These are phyloP conservation scores for Geotrichum bryndzae DNA, from an alignment of 1,139 yeast species.

Conservation along the genomic window DNA sequence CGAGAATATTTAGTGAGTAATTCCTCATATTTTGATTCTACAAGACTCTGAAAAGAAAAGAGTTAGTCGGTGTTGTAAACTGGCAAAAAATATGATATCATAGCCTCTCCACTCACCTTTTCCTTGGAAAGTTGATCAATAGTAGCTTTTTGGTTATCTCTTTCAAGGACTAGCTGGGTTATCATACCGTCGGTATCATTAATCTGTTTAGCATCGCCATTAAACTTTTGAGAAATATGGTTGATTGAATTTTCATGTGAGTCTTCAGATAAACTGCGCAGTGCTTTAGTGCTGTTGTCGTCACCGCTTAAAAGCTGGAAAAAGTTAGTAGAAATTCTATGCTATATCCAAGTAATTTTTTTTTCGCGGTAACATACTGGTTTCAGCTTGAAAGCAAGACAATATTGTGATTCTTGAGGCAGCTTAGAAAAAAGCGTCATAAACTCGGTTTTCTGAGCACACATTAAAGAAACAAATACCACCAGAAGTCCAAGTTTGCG, in stretches of 20 bases:
- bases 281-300: background rate
- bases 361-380: background rate
- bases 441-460: constrained; percentile 1
- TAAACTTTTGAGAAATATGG: background rate
- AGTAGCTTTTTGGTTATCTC: background rate
- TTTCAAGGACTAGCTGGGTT: background rate
- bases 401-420: background rate
- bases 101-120: background rate
- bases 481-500: constrained; percentile 5
- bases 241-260: background rate
- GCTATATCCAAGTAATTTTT: background rate
- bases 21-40: background rate
- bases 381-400: constrained; percentile 1
- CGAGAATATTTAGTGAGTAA: background rate
- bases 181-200: background rate
- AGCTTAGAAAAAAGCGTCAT: constrained; percentile 3
- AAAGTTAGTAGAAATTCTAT: too few species aligned
- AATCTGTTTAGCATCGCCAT: background rate
- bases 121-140: background rate
- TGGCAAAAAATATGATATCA: background rate
- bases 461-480: constrained; percentile 1
- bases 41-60: background rate
- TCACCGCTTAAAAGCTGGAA: too few species aligned
- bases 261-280: background rate
- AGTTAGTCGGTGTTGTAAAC: background rate